phyloP scores from a whole-genome alignment of 306 rosid genomes.

The Alnus rubra region DNA sequence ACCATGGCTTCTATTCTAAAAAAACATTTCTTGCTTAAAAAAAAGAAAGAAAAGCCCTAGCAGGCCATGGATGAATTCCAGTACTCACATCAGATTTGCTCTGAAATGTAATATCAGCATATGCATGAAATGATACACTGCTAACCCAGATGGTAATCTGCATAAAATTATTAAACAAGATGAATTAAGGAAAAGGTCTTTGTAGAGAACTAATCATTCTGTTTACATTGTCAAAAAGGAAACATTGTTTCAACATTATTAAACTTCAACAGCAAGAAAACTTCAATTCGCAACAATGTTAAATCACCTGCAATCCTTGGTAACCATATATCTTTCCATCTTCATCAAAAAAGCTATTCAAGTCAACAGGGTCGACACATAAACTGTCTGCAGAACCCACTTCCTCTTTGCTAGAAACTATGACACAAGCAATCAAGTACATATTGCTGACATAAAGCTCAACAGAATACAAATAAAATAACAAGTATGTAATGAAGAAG shows the following conservation, averaged over 20 bases:
- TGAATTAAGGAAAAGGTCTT: neutral
- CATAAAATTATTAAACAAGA: conserved; percentile 28
- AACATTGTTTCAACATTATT: neutral
- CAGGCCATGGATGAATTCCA: conserved; percentile 18
- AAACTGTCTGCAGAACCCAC: conserved; percentile 48
- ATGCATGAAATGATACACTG: conserved; percentile 70
- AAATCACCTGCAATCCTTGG: conserved; percentile 72
- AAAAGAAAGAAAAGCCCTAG: neutral
- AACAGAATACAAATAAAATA: neutral
- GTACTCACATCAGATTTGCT: conserved; percentile 80
- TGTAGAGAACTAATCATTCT: conserved; percentile 1
- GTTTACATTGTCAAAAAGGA: neutral
- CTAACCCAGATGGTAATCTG: conserved; percentile 89
- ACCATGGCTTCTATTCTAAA: neutral
- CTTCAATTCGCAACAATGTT: neutral
- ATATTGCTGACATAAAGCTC: neutral
- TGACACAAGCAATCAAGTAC: conserved; percentile 15
- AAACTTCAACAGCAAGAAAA: neutral
- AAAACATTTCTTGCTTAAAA: neutral
- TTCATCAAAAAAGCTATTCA: conserved; percentile 64
- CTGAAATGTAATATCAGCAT: conserved; percentile 64
- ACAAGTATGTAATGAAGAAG: neutral
- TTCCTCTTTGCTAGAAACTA: conserved; percentile 80
- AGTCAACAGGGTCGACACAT: conserved; percentile 62
- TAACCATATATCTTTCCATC: conserved; percentile 89